Evolutionary conservation across 2,329 filamentous ascomycete genomes (phyloP).

Genomic region (Neocatenulostroma microsporum): DNA sequence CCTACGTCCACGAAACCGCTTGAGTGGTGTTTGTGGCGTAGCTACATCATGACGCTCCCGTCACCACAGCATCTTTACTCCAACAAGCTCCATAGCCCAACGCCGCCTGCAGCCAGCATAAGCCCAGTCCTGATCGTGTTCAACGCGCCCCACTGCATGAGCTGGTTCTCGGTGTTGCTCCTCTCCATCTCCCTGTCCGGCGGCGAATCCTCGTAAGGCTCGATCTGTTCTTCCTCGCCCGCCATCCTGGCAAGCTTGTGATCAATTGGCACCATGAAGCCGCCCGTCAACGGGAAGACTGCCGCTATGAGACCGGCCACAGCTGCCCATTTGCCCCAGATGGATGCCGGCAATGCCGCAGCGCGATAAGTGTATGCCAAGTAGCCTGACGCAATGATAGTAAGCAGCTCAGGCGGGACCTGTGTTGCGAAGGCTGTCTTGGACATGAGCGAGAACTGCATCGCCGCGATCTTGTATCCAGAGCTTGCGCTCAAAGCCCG

Average conservation of each 20-base stretch:
- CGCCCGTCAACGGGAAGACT: constrained; percentile 20
- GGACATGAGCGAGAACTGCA: constrained; percentile 20
- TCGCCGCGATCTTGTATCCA: constrained; percentile 22
- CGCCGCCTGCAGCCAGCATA: constrained; percentile 14
- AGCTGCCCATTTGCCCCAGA: constrained; percentile 19
- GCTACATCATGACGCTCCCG: no score
- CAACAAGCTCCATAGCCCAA: constrained; percentile 15
- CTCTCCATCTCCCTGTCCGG: constrained; percentile 23
- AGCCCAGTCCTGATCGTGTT: constrained; percentile 15
- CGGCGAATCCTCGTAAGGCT: constrained; percentile 26
- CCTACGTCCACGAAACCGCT: no score
- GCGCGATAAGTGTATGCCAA: constrained; percentile 16
- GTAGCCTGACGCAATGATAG: constrained; percentile 16
- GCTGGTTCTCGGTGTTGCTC: constrained; percentile 22
- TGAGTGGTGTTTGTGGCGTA: no score
- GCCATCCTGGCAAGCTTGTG: constrained; percentile 21
- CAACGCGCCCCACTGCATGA: constrained; percentile 17
- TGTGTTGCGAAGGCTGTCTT: constrained; percentile 16
- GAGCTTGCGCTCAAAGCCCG: constrained; percentile 11
- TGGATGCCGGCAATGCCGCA: not conserved
- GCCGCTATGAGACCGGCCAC: constrained; percentile 15
- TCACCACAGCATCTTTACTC: no score
- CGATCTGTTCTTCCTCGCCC: constrained; percentile 22
- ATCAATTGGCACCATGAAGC: constrained; percentile 19
- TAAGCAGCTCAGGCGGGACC: constrained; percentile 19